phyloP scores from a whole-genome alignment of 208 protist species.

The Crithidia mellificae region DNA sequence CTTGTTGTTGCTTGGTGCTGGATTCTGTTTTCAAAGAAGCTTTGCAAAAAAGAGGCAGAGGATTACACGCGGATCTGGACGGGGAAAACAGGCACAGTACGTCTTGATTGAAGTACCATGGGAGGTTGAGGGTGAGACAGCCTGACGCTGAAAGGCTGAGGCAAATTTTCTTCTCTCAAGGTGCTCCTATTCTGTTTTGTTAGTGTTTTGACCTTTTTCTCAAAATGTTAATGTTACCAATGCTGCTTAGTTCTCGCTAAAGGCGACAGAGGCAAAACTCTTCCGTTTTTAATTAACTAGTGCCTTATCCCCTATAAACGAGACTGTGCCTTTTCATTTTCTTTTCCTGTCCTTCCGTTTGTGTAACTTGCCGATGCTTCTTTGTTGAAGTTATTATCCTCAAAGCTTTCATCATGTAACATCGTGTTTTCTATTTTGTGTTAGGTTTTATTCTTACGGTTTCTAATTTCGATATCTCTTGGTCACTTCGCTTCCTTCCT shows the following conservation, averaged over 20 bases:
- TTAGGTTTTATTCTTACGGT: not conserved
- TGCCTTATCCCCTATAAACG: too few species aligned
- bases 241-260: too few species aligned
- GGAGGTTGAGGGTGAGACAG: not conserved
- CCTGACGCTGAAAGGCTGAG: not conserved
- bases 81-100: not conserved
- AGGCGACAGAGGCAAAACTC: too few species aligned
- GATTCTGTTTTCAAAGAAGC: not conserved
- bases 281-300: too few species aligned
- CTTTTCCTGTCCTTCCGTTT: not conserved
- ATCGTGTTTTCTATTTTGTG: too few species aligned
- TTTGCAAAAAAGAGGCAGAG: too few species aligned
- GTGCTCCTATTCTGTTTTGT: too few species aligned
- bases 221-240: too few species aligned
- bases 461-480: not conserved
- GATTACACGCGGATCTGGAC: too few species aligned
- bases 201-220: too few species aligned
- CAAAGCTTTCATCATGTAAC: not conserved
- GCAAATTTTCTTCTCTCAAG: not conserved
- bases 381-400: not conserved
- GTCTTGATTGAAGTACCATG: not conserved
- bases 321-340: constrained; percentile 9
- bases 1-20: too few species aligned
- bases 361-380: not conserved
- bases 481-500: not conserved